Evolutionary conservation across 176 grass and related monocot genomes (phyloP).

Genomic region (Bromus sterilis): DNA sequence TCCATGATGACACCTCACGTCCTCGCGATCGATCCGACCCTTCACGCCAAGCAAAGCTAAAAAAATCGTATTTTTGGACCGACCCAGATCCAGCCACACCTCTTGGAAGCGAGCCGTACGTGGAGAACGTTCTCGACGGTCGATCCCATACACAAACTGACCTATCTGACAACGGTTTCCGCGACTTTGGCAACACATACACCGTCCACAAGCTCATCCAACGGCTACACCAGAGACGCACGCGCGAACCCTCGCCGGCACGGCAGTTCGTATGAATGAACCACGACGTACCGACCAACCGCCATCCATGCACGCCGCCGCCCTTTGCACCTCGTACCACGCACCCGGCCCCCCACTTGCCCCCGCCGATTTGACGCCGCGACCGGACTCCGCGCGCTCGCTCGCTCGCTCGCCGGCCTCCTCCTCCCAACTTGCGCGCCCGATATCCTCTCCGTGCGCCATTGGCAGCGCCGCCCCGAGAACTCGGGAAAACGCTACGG

Average conservation of each 20-base stretch:
- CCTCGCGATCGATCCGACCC: not conserved
- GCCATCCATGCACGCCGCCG: too few relatives aligned
- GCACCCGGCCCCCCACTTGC: not conserved
- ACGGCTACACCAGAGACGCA: not conserved
- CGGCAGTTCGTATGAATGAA: not conserved
- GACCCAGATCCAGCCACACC: not conserved
- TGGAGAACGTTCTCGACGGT: not conserved
- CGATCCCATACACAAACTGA: not conserved
- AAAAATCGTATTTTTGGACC: not conserved
- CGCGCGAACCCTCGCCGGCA: constrained; percentile 1
- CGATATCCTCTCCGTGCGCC: not conserved
- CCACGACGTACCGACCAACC: not conserved
- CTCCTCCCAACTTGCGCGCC: not conserved
- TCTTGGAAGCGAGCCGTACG: not conserved
- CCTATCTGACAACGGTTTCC: not conserved
- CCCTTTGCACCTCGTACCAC: constrained; percentile 8
- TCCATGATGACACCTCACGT: too few relatives aligned
- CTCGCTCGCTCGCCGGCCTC: not conserved
- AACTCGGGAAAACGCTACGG: not conserved
- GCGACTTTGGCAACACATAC: not conserved
- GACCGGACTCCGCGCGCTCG: too few relatives aligned
- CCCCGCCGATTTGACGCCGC: not conserved
- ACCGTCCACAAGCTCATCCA: not conserved
- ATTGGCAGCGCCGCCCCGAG: not conserved
- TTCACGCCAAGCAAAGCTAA: not conserved